Conservation (phyloP, 2,329 filamentous ascomycete species). For the Phialemoniopsis sp. region DNA sequence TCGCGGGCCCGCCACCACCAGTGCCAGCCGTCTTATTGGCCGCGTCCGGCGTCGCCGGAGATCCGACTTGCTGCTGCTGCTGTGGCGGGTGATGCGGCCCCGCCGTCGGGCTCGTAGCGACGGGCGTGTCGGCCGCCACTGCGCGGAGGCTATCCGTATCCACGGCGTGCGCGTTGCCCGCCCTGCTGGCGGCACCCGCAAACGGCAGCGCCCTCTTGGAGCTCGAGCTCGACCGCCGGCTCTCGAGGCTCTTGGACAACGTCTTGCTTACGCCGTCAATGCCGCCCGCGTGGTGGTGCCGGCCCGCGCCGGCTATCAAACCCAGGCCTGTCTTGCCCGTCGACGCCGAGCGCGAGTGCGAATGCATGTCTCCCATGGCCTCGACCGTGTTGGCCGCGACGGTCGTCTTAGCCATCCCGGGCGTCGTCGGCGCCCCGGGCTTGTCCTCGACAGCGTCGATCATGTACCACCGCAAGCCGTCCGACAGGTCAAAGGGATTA, state of each 20-base stretch:
- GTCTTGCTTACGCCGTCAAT: constrained; percentile 74
- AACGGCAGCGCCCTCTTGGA: constrained; percentile 72
- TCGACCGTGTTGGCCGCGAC: constrained; percentile 85
- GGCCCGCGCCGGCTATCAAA: constrained; percentile 22
- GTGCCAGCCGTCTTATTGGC: constrained; percentile 2
- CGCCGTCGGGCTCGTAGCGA: constrained; percentile 27
- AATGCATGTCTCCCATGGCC: constrained; percentile 69
- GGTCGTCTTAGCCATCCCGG: constrained; percentile 85
- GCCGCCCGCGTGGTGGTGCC: constrained; percentile 36
- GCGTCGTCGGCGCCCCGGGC: constrained; percentile 83
- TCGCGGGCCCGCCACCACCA: constrained; percentile 3
- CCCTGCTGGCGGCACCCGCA: constrained; percentile 31
- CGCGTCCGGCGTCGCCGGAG: neutral
- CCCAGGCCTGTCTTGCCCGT: constrained; percentile 32
- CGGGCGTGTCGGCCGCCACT: constrained; percentile 32
- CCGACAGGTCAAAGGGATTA: constrained; percentile 94
- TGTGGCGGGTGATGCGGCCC: constrained; percentile 11
- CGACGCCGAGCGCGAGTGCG: constrained; percentile 34
- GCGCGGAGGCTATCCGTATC: constrained; percentile 56
- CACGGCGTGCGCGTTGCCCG: constrained; percentile 49
- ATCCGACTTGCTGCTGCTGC: constrained; percentile 14
- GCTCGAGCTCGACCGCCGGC: constrained; percentile 79
- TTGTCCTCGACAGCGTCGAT: constrained; percentile 94
- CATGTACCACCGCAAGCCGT: constrained; percentile 93
- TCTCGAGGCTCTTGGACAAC: constrained; percentile 84